A percentile compares a stretch with the other conserved stretches of the same genome.
These are phyloP conservation scores for Blastobotrys terrestris DNA, from an alignment of 805 yeast genomes.

Conservation along the genomic window DNA sequence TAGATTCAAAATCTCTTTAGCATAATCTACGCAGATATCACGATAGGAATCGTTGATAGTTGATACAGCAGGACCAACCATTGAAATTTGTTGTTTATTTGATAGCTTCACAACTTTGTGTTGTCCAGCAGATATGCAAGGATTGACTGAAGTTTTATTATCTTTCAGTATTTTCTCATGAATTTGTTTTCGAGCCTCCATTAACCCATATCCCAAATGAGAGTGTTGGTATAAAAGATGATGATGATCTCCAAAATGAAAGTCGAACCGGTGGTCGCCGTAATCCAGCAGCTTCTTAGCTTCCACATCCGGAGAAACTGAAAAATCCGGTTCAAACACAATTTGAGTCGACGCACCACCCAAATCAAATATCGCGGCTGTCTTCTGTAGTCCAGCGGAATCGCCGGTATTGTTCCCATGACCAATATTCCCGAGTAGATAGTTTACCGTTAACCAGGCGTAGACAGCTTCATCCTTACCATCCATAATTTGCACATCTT, in stretches of 20 bases:
- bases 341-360: slow-evolving; percentile 99
- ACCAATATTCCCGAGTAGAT: slow-evolving; percentile 83
- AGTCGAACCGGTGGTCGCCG: slow-evolving; percentile 82
- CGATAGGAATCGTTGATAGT: slow-evolving; percentile 50
- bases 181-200: slow-evolving; percentile 85
- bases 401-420: neutral
- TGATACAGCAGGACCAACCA: slow-evolving; percentile 66
- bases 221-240: slow-evolving; percentile 87
- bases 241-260: slow-evolving; percentile 73
- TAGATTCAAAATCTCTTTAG: slow-evolving; percentile 78
- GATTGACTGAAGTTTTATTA: slow-evolving; percentile 42
- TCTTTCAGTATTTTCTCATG: slow-evolving; percentile 55
- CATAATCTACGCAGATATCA: slow-evolving; percentile 77
- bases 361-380: slow-evolving; percentile 95
- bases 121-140: slow-evolving; percentile 85
- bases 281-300: slow-evolving; percentile 43
- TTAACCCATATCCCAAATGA: slow-evolving; percentile 92
- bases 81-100: slow-evolving; percentile 37
- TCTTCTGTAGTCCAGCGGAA: slow-evolving; percentile 56
- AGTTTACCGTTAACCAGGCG: slow-evolving; percentile 98
- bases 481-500: slow-evolving; percentile 81
- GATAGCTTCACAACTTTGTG: slow-evolving; percentile 36
- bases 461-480: slow-evolving; percentile 97
- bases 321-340: slow-evolving; percentile 69
- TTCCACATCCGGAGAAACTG: slow-evolving; percentile 54